phyloP scores from a whole-genome alignment of 208 protist genomes.

The Leishmania major region DNA sequence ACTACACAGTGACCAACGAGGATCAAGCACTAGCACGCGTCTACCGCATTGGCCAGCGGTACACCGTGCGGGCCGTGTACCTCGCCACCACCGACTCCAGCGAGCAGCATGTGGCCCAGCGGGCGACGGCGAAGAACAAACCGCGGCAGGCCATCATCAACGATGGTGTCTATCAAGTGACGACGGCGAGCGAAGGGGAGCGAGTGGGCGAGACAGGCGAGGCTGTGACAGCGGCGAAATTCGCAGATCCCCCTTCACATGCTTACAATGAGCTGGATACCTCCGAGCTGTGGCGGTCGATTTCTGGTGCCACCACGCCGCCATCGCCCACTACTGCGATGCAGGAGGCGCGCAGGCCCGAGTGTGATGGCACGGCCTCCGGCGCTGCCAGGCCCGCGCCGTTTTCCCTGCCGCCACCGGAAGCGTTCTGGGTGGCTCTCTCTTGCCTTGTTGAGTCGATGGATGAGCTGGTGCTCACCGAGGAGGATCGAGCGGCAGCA shows the following conservation, averaged over 20 bases:
- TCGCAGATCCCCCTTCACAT: background rate
- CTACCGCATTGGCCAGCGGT: conserved; percentile 97
- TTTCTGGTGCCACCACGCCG: background rate
- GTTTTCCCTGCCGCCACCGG: background rate
- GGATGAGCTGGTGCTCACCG: conserved; percentile 42
- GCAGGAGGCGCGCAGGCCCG: background rate
- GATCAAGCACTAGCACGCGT: conserved; percentile 96
- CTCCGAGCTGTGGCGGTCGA: background rate
- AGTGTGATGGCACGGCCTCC: background rate
- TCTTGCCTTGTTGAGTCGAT: conserved; percentile 23
- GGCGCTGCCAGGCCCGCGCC: background rate
- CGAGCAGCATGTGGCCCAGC: conserved; percentile 45
- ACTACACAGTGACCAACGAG: conserved; percentile 97
- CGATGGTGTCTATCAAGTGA: conserved; percentile 42
- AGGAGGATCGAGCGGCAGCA: conserved; percentile 27
- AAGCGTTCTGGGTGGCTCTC: conserved; percentile 24
- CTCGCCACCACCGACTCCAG: conserved; percentile 87
- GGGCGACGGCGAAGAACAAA: conserved; percentile 52
- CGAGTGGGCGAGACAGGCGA: background rate
- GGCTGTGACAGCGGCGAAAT: background rate
- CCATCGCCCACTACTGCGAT: background rate
- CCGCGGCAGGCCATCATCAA: conserved; percentile 63
- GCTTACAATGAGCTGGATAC: background rate
- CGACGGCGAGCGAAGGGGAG: background rate
- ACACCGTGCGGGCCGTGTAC: conserved; percentile 94